Conservation (phyloP, 768 basidiomycete genomes). For the Termitomyces sp. region DNA sequence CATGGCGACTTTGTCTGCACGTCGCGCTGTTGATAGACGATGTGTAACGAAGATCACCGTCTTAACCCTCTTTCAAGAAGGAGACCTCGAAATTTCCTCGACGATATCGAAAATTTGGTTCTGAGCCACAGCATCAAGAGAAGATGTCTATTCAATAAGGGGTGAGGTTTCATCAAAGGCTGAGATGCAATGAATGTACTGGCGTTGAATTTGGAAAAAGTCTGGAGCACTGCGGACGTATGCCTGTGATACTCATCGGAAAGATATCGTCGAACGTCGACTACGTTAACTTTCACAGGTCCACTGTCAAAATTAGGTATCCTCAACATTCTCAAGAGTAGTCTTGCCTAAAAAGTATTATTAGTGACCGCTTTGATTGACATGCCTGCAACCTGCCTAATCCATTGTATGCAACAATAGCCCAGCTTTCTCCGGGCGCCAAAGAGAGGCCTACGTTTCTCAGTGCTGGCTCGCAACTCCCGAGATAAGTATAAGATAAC, state of each 20-base stretch:
- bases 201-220: slow-evolving; percentile 75
- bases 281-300: slow-evolving; percentile 60
- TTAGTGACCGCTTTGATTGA: neutral
- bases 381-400: slow-evolving; percentile 45
- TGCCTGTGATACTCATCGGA: slow-evolving; percentile 72
- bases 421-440: slow-evolving; percentile 72
- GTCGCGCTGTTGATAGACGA: slow-evolving; percentile 72
- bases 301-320: slow-evolving; percentile 75
- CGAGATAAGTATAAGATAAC: slow-evolving; percentile 75
- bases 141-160: slow-evolving; percentile 52
- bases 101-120: slow-evolving; percentile 76
- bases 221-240: slow-evolving; percentile 80
- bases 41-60: slow-evolving; percentile 84
- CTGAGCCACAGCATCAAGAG: slow-evolving; percentile 76
- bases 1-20: slow-evolving; percentile 84
- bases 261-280: slow-evolving; percentile 58
- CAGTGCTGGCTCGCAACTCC: slow-evolving; percentile 60
- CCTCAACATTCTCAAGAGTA: slow-evolving; percentile 80
- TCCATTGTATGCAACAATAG: slow-evolving; percentile 83
- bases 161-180: neutral
- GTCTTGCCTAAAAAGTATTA: slow-evolving; percentile 60
- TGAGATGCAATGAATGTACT: slow-evolving; percentile 22
- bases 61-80: slow-evolving; percentile 54
- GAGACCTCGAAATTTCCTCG: slow-evolving; percentile 53
- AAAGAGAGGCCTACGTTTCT: slow-evolving; percentile 66